Conservation (phyloP, 179 eudicot genomes). For the Pouteria campechiana region DNA sequence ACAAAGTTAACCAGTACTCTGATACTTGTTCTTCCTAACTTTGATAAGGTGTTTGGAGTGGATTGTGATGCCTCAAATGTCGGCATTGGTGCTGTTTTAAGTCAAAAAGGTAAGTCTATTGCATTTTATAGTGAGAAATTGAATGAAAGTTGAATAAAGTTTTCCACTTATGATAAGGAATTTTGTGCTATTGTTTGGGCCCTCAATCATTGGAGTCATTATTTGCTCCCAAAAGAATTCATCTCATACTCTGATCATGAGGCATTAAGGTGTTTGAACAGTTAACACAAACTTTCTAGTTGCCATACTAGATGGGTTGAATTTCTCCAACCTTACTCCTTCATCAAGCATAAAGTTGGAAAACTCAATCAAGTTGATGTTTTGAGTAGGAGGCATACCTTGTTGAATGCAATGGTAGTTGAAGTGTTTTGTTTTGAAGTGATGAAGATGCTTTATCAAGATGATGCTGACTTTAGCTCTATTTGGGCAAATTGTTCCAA, state of each 20-base stretch:
- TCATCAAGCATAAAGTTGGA: no score
- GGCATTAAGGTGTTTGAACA: not conserved
- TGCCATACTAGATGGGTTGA: not conserved
- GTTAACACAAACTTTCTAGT: not conserved
- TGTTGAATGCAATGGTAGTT: no score
- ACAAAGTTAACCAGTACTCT: not conserved
- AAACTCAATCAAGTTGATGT: no score
- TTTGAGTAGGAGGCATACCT: no score
- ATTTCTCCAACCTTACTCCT: no score
- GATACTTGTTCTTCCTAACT: not conserved
- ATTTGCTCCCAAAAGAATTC: not conserved
- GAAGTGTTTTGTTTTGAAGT: no score
- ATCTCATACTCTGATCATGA: constrained; percentile 4
- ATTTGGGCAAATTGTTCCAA: no score
- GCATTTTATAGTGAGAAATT: constrained; percentile 2
- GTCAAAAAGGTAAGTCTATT: not conserved
- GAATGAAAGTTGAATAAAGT: not conserved
- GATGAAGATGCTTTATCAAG: no score
- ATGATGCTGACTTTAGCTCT: no score
- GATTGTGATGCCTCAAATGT: not conserved
- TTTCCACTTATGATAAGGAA: constrained; percentile 1
- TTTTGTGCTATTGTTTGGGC: not conserved
- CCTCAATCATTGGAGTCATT: not conserved
- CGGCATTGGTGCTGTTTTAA: not conserved
- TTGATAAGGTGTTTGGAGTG: not conserved